Evolutionary conservation across 768 basidiomycete genomes (phyloP), one percentile per base, ranked within the genome.

Genomic region (Rhizopogon salebrosus): DNA sequence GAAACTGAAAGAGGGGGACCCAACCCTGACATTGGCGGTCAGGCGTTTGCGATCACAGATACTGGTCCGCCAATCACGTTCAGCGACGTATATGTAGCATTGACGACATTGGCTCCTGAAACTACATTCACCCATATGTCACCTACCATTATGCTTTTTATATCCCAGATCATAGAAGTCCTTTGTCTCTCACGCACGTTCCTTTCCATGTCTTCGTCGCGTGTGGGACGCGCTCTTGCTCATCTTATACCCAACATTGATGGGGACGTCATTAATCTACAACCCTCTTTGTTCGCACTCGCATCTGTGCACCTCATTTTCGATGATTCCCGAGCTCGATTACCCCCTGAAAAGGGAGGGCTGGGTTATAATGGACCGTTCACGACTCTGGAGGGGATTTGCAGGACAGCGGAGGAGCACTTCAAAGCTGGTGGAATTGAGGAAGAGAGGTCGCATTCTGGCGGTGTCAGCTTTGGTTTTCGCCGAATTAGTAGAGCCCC

Each of bases 11-110:
- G 70, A 51, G 75, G 73, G 48, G 61, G 62, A 27, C 39, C 57
- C 39, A 65, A 75, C 57, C 83, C 85, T 1, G 85, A 89, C 63
- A 80, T 91, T 46, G 85, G 88, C 11, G 89, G 89, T 2, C 80
- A 87, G 59, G 78, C 82, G 2, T 91, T 89, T 68, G 72, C 70
- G 27, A 64, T 90, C 49, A 75, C 82, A 1, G 87, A 91, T 62
- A 77, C 85, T 1, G 85, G 85, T 7, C 79, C 80, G 0, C 76
- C 83, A 14, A 66, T 76, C 2, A 83, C 84, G 5, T 84, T 75
- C 52, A 80, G 85, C 16, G 89, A 91, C 57, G 69, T 80, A 26
- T 82, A 87, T 62, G 70, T 68, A 23, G 72, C 71, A 3, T 70
- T 90, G 34, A 72, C 72, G 31, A 77, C 80, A 3, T 73, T 90